These are phyloP conservation scores for Phialophora verrucosa DNA, from an alignment of 2,329 filamentous ascomycete genomes.

Conservation along the genomic window DNA sequence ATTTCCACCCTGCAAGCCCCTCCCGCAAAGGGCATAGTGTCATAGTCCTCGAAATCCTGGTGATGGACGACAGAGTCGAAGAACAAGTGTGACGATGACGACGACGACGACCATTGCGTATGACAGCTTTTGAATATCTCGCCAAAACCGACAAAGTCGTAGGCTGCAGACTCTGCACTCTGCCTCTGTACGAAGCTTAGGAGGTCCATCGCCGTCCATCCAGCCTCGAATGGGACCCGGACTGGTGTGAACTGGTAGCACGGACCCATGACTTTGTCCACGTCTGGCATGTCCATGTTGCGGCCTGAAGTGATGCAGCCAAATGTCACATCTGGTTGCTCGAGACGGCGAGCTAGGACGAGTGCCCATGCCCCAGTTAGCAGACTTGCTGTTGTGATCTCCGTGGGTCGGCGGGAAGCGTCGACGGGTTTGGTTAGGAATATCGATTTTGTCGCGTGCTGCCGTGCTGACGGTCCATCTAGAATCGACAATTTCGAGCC, in stretches of 20 bases:
- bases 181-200: constrained; percentile 62
- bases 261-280: constrained; percentile 66
- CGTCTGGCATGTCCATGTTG: constrained; percentile 61
- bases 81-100: constrained; percentile 41
- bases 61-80: constrained; percentile 63
- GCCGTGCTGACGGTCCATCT: neutral
- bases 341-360: constrained; percentile 62
- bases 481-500: constrained; percentile 41
- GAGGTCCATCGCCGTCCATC: constrained; percentile 60
- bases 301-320: constrained; percentile 70
- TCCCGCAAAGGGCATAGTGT: constrained; percentile 52
- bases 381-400: constrained; percentile 68
- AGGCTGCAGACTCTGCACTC: constrained; percentile 60
- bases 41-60: constrained; percentile 66
- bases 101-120: constrained; percentile 47
- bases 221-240: constrained; percentile 61
- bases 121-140: constrained; percentile 59
- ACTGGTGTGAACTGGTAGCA: constrained; percentile 72
- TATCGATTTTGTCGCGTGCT: constrained; percentile 7
- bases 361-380: constrained; percentile 71
- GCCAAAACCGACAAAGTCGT: constrained; percentile 61
- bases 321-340: constrained; percentile 64
- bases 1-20: constrained; percentile 59
- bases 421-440: constrained; percentile 43
- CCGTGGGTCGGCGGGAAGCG: constrained; percentile 53